Evolutionary conservation across 1,284 basidiomycete genomes (phyloP).

Genomic region (Fistulina hepatica): DNA sequence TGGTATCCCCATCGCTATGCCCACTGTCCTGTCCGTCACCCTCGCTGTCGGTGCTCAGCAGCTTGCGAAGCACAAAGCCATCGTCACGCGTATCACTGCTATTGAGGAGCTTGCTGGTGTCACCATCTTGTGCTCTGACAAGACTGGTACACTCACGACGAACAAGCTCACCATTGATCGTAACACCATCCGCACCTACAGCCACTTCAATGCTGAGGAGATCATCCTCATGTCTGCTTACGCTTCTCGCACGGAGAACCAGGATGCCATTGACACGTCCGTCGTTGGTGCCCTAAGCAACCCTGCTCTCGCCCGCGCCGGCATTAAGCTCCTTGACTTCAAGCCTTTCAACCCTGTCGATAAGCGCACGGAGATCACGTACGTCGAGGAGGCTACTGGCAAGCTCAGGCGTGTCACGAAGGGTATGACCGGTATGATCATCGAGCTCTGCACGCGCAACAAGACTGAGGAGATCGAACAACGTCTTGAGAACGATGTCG

Average conservation of each 20-base stretch:
- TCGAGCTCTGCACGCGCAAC: constrained; percentile 91
- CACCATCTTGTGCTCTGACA: constrained; percentile 93
- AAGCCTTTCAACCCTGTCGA: constrained; percentile 98
- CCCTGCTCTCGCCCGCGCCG: constrained; percentile 64
- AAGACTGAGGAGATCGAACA: constrained; percentile 87
- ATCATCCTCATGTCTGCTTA: constrained; percentile 89
- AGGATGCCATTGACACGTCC: constrained; percentile 88
- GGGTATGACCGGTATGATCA: constrained; percentile 97
- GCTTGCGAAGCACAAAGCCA: constrained; percentile 95
- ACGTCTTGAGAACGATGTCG: constrained; percentile 86
- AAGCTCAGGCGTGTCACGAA: constrained; percentile 96
- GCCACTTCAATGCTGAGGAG: constrained; percentile 78
- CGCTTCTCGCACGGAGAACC: constrained; percentile 93
- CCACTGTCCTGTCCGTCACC: constrained; percentile 89
- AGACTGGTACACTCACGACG: constrained; percentile 93
- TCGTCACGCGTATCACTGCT: constrained; percentile 94
- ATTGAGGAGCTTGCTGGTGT: constrained; percentile 96
- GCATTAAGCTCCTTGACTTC: constrained; percentile 94
- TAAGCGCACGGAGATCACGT: constrained; percentile 97
- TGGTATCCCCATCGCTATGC: constrained; percentile 98
- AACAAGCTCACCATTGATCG: constrained; percentile 97
- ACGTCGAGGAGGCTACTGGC: constrained; percentile 84
- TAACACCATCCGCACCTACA: constrained; percentile 84
- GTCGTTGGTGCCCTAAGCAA: constrained; percentile 77
- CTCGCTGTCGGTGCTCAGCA: constrained; percentile 95